A percentile compares a stretch with the other conserved stretches of the same genome.
Evolutionary conservation across 805 yeast genomes (phyloP).

Genomic region (Pichia deserticola): DNA sequence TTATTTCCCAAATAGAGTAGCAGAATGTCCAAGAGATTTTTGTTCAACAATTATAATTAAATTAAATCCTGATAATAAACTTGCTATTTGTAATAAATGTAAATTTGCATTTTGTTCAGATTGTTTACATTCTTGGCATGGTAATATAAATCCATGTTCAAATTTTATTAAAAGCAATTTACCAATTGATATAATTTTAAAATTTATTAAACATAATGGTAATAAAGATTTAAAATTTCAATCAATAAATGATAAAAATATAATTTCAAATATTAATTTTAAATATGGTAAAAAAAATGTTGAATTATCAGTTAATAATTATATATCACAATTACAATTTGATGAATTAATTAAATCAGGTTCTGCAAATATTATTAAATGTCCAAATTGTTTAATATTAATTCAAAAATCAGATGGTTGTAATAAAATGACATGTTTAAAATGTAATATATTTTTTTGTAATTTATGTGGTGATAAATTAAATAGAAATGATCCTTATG

Average conservation of each 20-base stretch:
- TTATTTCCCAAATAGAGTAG: slow-evolving; percentile 41
- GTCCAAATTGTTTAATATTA: slow-evolving; percentile 45
- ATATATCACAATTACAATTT: slow-evolving; percentile 40
- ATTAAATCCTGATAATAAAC: slow-evolving; percentile 36
- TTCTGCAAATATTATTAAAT: slow-evolving; percentile 36
- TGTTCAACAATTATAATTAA: slow-evolving; percentile 43
- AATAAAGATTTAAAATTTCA: background rate
- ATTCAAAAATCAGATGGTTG: slow-evolving; percentile 57
- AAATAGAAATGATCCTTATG: slow-evolving; percentile 38
- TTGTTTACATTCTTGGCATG: slow-evolving; percentile 59
- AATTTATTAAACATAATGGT: slow-evolving; percentile 27
- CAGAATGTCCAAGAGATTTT: slow-evolving; percentile 40
- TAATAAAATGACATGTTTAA: slow-evolving; percentile 51
- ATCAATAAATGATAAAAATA: slow-evolving; percentile 24
- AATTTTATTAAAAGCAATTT: slow-evolving; percentile 28
- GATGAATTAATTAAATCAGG: slow-evolving; percentile 35
- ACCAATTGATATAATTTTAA: slow-evolving; percentile 31
- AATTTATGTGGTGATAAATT: slow-evolving; percentile 43
- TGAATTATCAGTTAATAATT: slow-evolving; percentile 36
- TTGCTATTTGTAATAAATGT: slow-evolving; percentile 45
- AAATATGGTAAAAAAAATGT: slow-evolving; percentile 41
- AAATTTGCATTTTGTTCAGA: slow-evolving; percentile 46
- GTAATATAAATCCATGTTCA: slow-evolving; percentile 39
- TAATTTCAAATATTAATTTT: slow-evolving; percentile 21
- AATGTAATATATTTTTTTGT: slow-evolving; percentile 45